phyloP scores from a whole-genome alignment of 768 basidiomycete genomes.

The Xerocomellus dryophilus region DNA sequence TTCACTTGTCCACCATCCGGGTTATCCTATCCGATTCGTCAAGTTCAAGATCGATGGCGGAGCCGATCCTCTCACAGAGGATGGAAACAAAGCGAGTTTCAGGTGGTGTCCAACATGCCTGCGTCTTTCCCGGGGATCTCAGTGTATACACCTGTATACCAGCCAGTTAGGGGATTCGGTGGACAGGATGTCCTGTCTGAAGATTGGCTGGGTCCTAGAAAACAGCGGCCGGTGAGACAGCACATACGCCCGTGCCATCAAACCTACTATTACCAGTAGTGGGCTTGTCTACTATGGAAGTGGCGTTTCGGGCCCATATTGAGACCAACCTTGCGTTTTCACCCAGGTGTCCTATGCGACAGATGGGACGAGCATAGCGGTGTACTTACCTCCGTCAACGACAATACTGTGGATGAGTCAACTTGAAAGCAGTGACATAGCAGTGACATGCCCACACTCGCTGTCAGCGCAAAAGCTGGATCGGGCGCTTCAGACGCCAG shows the following conservation, averaged over 20 bases:
- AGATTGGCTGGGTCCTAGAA: constrained; percentile 47
- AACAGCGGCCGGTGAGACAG: constrained; percentile 21
- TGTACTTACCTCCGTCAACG: too few relatives aligned
- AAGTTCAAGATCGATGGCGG: not conserved
- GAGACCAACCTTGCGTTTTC: not conserved
- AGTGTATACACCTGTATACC: too few relatives aligned
- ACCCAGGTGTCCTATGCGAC: not conserved
- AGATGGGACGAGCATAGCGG: not conserved
- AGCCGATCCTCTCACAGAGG: not conserved
- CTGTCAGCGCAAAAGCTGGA: too few relatives aligned
- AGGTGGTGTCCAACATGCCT: not conserved
- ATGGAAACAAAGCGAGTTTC: not conserved
- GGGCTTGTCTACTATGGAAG: not conserved
- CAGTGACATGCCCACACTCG: too few relatives aligned
- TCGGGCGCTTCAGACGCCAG: too few relatives aligned
- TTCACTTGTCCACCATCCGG: not conserved
- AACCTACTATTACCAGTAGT: not conserved
- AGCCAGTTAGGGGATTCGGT: not conserved
- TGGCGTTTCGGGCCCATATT: too few relatives aligned
- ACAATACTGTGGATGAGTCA: too few relatives aligned
- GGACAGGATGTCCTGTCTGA: not conserved
- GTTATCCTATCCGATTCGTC: too few relatives aligned
- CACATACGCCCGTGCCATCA: not conserved
- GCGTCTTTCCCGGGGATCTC: not conserved
- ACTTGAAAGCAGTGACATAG: too few relatives aligned